Conservation (phyloP, 1,284 basidiomycete species). For the Cutaneotrichosporon sp. region DNA sequence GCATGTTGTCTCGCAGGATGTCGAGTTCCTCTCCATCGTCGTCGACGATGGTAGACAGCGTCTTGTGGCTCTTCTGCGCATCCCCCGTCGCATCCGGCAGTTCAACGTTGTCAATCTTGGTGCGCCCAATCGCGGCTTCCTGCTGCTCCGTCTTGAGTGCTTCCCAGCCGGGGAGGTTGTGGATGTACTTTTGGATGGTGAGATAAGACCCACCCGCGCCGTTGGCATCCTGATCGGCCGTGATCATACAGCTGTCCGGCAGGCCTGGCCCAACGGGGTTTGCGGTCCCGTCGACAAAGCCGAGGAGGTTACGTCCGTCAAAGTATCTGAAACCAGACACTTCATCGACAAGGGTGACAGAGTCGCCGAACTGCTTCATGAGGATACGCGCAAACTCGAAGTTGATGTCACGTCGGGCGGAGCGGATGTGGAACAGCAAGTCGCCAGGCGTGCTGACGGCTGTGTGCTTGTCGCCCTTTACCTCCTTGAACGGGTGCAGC, state of each 20-base stretch:
- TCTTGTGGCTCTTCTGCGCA: conserved; percentile 19
- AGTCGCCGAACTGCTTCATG: conserved; percentile 8
- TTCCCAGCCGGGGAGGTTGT: conserved; percentile 15
- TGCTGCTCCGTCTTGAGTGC: conserved; percentile 12
- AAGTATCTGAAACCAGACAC: conserved; percentile 19
- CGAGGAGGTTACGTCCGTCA: conserved; percentile 20
- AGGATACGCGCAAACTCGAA: conserved; percentile 17
- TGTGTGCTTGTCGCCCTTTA: conserved; percentile 11
- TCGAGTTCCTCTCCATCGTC: conserved; percentile 12
- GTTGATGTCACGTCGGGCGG: conserved; percentile 15
- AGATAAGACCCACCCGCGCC: conserved; percentile 13
- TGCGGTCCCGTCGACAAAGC: conserved; percentile 21
- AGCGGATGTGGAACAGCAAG: conserved; percentile 17
- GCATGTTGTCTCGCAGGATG: conserved; percentile 24
- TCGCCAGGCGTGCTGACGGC: conserved; percentile 16
- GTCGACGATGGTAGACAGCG: conserved; percentile 12
- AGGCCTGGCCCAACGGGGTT: conserved; percentile 16
- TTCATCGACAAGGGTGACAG: conserved; percentile 9
- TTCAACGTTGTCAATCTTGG: conserved; percentile 19
- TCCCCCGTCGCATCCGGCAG: conserved; percentile 7
- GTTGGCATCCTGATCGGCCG: background rate
- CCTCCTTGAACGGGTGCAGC: conserved; percentile 15
- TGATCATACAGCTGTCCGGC: background rate
- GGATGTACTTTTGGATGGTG: conserved; percentile 18
- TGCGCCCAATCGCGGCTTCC: conserved; percentile 16